Evolutionary conservation across 2,329 filamentous ascomycete species (phyloP), one percentile per base, ranked within the genome.

Genomic region (Cyphellophora europaea): DNA sequence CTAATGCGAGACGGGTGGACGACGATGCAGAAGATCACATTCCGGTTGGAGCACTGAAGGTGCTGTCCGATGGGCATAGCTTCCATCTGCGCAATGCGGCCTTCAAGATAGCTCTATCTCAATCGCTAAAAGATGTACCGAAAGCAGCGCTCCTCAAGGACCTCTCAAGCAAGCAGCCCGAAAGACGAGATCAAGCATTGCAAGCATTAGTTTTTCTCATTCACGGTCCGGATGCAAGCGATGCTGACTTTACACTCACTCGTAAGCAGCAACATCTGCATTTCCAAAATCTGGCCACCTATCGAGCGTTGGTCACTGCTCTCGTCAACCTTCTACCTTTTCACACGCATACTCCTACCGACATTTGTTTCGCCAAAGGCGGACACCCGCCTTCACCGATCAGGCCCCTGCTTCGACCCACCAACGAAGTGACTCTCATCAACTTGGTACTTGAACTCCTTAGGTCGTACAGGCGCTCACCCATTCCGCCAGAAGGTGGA

Each of bases 21-120:
- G 18, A 37, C 21, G 38, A 40, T 33, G 37, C 40, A 23, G 40
- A 43, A 30, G 34, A 41, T 19, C 62, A 79, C 2, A 65, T 87
- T 27, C 72, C 77, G 38, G 52, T 77, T 8, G 66, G 70, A 27
- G 87, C 82, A 0, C 64, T 88, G 6, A 66, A 77, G 33, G 80
- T 75, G 44, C 67, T 88, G 3, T 63, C 82, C 10, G 66, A 71
- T 33, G 82, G 82, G 54, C 80, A 80, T 41, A 89, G 79, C 55
- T 79, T 74, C 50, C 72, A 80, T 13, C 80, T 88, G 43, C 69
- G 78, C 45, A 78, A 83, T 41, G 79, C 81, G 28, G 57, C 65
- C 13, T 48, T 67, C 32, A 62, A 61, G 28, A 67, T 69, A 3
- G 21, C n/a, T n/a, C 21, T 25, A n/a, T 8, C 8, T 25, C 21